A percentile compares a stretch with the other conserved stretches of the same genome.
Evolutionary conservation across 257 asterid species (phyloP).

Genomic region (Nicotiana undulata): DNA sequence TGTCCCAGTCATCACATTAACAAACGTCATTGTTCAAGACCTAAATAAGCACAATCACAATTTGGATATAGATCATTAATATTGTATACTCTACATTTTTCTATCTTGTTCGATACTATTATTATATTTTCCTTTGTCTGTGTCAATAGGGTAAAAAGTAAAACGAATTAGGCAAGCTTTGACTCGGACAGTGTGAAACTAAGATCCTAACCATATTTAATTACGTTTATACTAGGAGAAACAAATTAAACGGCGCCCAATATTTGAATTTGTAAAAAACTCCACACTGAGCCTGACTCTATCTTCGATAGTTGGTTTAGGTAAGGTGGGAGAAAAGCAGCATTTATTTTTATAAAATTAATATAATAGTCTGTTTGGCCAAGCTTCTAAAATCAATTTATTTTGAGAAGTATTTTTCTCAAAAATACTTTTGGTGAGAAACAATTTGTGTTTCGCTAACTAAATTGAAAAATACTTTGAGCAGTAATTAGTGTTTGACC

Average conservation of each 20-base stretch:
- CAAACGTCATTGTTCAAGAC: background rate
- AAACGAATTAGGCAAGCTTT: background rate
- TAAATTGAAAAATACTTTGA: no score
- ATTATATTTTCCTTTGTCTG: background rate
- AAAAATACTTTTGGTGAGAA: no score
- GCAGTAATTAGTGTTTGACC: no score
- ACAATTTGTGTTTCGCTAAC: no score
- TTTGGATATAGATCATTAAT: background rate
- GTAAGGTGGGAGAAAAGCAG: slow-evolving; percentile 7
- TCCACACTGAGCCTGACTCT: background rate
- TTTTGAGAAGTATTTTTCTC: no score
- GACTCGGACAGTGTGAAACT: background rate
- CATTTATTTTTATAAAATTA: background rate
- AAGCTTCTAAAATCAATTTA: no score
- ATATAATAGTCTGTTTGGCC: no score
- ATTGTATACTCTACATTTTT: background rate
- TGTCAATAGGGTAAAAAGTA: background rate
- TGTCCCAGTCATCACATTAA: background rate
- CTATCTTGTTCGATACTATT: background rate
- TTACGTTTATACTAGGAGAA: background rate
- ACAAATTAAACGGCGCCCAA: background rate
- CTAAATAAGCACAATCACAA: background rate
- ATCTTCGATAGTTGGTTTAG: background rate
- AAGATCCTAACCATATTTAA: background rate
- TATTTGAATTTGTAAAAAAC: background rate